Conservation (phyloP, 495 filamentous ascomycete genomes). For the Peziza echinospora region DNA sequence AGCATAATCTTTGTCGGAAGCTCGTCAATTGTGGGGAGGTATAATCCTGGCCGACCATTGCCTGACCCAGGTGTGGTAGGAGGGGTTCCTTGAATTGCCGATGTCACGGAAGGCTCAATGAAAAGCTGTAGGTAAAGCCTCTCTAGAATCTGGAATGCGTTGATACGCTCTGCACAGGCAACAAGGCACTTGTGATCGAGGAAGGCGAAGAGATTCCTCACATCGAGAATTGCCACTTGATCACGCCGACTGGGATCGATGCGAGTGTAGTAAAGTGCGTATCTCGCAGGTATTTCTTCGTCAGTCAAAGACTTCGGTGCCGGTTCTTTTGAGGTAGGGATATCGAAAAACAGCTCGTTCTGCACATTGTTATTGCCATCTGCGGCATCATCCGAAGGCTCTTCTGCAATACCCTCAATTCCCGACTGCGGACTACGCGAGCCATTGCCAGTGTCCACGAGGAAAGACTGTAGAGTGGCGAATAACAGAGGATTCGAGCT, state of each 20-base stretch:
- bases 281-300: slow-evolving; percentile 11
- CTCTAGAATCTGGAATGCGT: slow-evolving; percentile 42
- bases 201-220: slow-evolving; percentile 83
- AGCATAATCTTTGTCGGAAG: slow-evolving; percentile 6
- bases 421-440: no score
- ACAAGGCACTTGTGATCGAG: slow-evolving; percentile 61
- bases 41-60: neutral
- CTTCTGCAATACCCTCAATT: neutral
- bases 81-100: neutral
- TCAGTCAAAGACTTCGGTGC: neutral
- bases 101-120: neutral
- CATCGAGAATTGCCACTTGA: slow-evolving; percentile 45
- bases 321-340: slow-evolving; percentile 2
- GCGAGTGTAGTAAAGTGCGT: slow-evolving; percentile 21
- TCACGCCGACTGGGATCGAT: slow-evolving; percentile 31
- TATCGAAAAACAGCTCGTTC: slow-evolving; percentile 21
- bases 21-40: slow-evolving; percentile 6
- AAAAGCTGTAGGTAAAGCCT: slow-evolving; percentile 9
- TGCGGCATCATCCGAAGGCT: slow-evolving; percentile 6
- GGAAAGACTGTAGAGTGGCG: slow-evolving; percentile 26
- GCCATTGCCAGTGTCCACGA: neutral
- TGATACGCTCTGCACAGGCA: slow-evolving; percentile 43
- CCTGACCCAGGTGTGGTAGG: neutral
- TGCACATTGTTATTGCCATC: slow-evolving; percentile 25
- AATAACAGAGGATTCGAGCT: slow-evolving; percentile 43